Percentiles rank a stretch among this genome's conserved stretches.
Evolutionary conservation across 495 filamentous ascomycete genomes (phyloP).

Genomic region (Podospora pseudoanserina): DNA sequence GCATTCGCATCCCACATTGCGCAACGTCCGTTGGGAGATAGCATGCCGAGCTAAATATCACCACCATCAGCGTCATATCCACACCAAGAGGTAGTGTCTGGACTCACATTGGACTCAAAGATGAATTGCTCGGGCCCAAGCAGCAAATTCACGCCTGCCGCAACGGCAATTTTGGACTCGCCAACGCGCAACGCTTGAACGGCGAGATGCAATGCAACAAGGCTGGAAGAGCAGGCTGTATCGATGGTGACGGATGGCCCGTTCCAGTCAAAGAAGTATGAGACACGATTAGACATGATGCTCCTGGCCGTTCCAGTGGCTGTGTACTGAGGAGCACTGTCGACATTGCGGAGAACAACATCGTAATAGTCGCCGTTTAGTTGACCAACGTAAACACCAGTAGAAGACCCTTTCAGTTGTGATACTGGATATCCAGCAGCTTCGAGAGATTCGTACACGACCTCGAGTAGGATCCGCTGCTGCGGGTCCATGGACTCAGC

Average conservation of each 20-base stretch:
- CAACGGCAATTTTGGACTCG: conserved; percentile 38
- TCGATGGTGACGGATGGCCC: conserved; percentile 45
- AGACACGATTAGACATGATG: conserved; percentile 50
- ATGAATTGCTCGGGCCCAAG: conserved; percentile 40
- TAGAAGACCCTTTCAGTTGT: background rate
- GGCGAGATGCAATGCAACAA: conserved; percentile 52
- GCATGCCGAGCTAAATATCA: conserved; percentile 29
- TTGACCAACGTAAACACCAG: conserved; percentile 23
- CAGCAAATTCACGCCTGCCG: conserved; percentile 51
- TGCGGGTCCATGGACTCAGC: conserved; percentile 5
- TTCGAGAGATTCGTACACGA: conserved; percentile 3
- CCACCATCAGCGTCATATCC: conserved; percentile 41
- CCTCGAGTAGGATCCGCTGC: conserved; percentile 2
- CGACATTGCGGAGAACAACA: conserved; percentile 14
- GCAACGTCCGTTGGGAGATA: conserved; percentile 42
- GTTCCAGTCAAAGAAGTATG: conserved; percentile 46
- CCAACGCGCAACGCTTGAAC: conserved; percentile 44
- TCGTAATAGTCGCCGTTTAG: conserved; percentile 28
- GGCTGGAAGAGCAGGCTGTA: conserved; percentile 54
- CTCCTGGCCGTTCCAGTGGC: conserved; percentile 27
- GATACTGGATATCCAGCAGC: background rate
- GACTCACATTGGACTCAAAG: conserved; percentile 19
- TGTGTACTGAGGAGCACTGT: conserved; percentile 45
- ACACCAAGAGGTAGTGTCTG: background rate
- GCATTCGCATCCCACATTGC: conserved; percentile 56